Base-by-base conservation (phyloP, 768 basidiomycete genomes). In the Lentinula aciculospora region DNA sequence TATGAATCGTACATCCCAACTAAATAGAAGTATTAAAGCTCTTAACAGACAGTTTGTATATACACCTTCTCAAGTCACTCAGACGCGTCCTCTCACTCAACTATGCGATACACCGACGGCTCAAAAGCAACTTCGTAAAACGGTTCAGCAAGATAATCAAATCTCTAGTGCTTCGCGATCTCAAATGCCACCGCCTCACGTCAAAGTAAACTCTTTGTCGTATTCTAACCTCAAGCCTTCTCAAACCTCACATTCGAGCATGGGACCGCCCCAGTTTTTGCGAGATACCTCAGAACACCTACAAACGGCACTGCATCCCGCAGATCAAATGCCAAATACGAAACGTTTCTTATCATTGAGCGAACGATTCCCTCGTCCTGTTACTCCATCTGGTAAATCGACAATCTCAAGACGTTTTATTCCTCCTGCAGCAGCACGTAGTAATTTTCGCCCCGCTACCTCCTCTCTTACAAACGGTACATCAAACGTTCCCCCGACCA, bases 11-110 rank as follows among this genome's bases (percentile, higher is more conserved):
- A 5, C 25, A 55, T 21, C 42, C 46, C 19, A 7, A 36, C 21
- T n/a, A n/a, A n/a, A 25, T 15, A 40, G 49, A 28, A 63, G 56
- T 28, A 25, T 53, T 53, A 46, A 17, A 51, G 29, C 37, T 55
- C 36, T 34, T 56, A 31, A 62, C 53, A 92, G 89, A 59, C 81
- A 86, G 69, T 92, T 83, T 66, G 81, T 82, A n/a, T 91, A 87
- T 67, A 71, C 68, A 4, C 79, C 79, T 23, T 76, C 80, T 23
- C 73, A 75, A 19, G 75, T 72, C 32, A 68, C 76, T 42, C 79
- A 76, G 58, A 68, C 66, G 53, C 74, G 74, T 34, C 63, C 69
- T 2, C n/a, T n/a, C n/a, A 73, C 76, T 21, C 69, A 25, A 28
- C 23, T 53, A 25, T 53, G 78, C 15, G 74, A 77, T 62, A 67